Evolutionary conservation across 805 yeast species (phyloP), one percentile per base, ranked within the genome.

Genomic region (Candida caryicola): DNA sequence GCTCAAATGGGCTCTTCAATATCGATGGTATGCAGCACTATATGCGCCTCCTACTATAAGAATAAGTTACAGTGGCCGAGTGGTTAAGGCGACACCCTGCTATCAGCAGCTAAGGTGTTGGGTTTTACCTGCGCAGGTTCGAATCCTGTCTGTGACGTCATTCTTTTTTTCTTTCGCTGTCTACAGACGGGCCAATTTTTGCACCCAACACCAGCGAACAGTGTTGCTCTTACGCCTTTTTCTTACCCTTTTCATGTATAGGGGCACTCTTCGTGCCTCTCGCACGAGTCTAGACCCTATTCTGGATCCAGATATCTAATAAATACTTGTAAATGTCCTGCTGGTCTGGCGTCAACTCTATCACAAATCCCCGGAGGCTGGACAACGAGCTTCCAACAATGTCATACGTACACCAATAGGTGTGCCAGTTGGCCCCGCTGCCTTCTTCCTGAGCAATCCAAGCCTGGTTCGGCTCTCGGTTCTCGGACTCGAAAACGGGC

Each of bases 71-170:
- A 75, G 86, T 82, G 88, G 85, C 88, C 87, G 88, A 82, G 89
- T 81, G 89, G 88, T 82, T 82, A 82, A 82, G 88, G 88, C 85
- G 89, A 79, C 80, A 81, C 88, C 87, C 89, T 82, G 87, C 88
- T 82, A 80, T 70, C 19, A 17, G 50, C 47, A 32, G 50, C 29
- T 39, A 17, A 46, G 47, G 50, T 36, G 67, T 66, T 68, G 73
- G 69, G 72, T 59, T 59, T 55, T 67, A 60, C 72, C 69, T 66
- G 62, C 96, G 95, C 95, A 87, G 95, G 96, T 87, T 87, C 96
- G 96, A 87, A 87, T 87, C 96, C 95, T 87, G 95, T 86, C 95
- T 83, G 95, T 87, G 85, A 85, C 96, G 95, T 52, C 59, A 62
- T 69, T 71, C 76, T 71, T 77, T 77, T 75, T 62, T 36, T 41